These are phyloP conservation scores for Daldinia eschscholtzii DNA, from an alignment of 2,329 filamentous ascomycete species.

Conservation along the genomic window DNA sequence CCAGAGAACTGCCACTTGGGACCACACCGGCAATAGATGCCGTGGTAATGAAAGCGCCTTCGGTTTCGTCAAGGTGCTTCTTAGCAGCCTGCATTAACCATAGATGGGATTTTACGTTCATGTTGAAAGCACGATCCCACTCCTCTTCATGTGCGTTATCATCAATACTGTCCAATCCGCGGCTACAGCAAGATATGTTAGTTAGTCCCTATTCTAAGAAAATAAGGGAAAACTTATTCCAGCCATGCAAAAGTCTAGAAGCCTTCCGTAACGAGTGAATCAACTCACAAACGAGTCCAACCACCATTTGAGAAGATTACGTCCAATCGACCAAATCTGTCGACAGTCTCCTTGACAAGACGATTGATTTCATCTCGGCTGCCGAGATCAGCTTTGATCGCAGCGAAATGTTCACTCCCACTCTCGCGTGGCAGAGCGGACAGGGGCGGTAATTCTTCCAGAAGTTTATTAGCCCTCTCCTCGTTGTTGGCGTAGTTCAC, in stretches of 20 bases:
- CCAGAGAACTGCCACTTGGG: constrained; percentile 71
- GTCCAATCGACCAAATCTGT: constrained; percentile 77
- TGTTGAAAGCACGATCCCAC: constrained; percentile 70
- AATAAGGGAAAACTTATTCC: too few relatives aligned
- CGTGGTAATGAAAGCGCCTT: constrained; percentile 73
- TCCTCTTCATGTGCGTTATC: constrained; percentile 69
- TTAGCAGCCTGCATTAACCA: constrained; percentile 70
- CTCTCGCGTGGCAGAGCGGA: constrained; percentile 54
- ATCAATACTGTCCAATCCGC: constrained; percentile 61
- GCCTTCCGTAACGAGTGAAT: neutral
- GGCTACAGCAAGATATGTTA: constrained; percentile 33
- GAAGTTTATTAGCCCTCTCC: constrained; percentile 70
- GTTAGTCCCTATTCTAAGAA: constrained; percentile 18
- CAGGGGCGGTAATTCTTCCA: constrained; percentile 65
- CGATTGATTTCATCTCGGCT: constrained; percentile 68
- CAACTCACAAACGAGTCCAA: constrained; percentile 59
- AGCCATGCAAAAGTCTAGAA: too few relatives aligned
- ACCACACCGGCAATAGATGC: constrained; percentile 74
- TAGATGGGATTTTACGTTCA: constrained; percentile 73
- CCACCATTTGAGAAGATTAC: constrained; percentile 81
- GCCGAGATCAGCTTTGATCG: constrained; percentile 76
- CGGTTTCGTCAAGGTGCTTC: constrained; percentile 65
- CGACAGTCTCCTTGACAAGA: constrained; percentile 70
- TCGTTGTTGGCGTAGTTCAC: constrained; percentile 78
- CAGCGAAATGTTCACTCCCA: constrained; percentile 53